Evolutionary conservation across 2,329 filamentous ascomycete species (phyloP).

Genomic region (Neopestalotiopsis sp.): DNA sequence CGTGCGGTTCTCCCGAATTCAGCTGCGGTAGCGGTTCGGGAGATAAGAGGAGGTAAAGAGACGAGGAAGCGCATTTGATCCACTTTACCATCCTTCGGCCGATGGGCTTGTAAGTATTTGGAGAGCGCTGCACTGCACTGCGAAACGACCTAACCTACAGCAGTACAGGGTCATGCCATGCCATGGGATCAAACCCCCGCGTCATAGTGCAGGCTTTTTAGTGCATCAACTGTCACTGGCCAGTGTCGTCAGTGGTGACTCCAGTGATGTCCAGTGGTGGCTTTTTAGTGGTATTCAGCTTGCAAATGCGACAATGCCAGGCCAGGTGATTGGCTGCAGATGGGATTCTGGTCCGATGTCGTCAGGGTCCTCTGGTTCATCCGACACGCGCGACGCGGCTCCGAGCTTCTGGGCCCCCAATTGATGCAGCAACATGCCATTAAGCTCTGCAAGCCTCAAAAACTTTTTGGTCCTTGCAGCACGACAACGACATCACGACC

Average conservation of each 20-base stretch:
- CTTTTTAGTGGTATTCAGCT: not conserved
- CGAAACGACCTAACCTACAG: not conserved
- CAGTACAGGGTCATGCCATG: not conserved
- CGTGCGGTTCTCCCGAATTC: conserved; percentile 13
- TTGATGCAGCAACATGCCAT: not conserved
- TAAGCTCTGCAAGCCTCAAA: conserved; percentile 6
- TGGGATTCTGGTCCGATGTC: no score
- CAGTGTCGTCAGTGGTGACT: not conserved
- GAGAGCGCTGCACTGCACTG: no score
- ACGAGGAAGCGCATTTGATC: not conserved
- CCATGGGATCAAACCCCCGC: conserved; percentile 1
- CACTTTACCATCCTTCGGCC: not conserved
- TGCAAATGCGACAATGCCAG: conserved; percentile 11
- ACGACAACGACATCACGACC: conserved; percentile 9
- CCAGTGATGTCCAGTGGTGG: not conserved
- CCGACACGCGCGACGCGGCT: conserved; percentile 6
- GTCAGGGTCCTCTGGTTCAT: conserved; percentile 3
- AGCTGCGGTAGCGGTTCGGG: not conserved
- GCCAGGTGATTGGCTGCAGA: not conserved
- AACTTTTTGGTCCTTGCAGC: not conserved
- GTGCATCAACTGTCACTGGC: conserved; percentile 1
- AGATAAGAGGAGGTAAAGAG: not conserved
- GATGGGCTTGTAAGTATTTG: not conserved
- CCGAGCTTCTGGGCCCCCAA: not conserved
- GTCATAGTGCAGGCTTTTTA: conserved; percentile 12